Evolutionary conservation across 305 asterid genomes (phyloP).

Genomic region (Fraxinus floribunda): DNA sequence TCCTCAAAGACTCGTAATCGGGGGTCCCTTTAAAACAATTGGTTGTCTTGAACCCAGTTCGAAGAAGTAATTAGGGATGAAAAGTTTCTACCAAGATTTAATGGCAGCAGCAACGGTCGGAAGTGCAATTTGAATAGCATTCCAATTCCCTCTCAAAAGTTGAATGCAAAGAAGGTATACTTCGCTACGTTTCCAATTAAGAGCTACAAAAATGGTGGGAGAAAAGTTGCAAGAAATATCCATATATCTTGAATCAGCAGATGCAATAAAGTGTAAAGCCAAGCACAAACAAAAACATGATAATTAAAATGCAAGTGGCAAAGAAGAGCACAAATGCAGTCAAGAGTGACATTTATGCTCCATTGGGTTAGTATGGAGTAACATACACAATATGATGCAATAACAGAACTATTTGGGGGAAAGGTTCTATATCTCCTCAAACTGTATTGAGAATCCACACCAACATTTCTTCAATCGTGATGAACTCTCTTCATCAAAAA

Average conservation of each 20-base stretch:
- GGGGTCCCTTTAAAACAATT: constrained; percentile 47
- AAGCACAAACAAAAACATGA: not conserved
- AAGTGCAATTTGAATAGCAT: not conserved
- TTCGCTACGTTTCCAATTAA: not conserved
- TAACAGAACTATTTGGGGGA: not conserved
- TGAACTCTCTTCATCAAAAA: constrained; percentile 45
- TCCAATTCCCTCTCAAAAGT: not conserved
- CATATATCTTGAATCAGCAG: not conserved
- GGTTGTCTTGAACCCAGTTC: constrained; percentile 47
- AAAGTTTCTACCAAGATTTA: constrained; percentile 18
- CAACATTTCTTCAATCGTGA: constrained; percentile 52
- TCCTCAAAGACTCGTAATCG: constrained; percentile 35
- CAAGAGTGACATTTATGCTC: not conserved
- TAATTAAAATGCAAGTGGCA: not conserved
- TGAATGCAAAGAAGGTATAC: not conserved
- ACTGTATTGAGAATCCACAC: constrained; percentile 81
- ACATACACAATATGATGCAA: not conserved
- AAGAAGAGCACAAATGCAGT: not conserved
- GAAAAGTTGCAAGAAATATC: not conserved
- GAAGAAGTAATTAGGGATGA: constrained; percentile 27
- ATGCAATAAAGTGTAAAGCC: not conserved
- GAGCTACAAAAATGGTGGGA: not conserved
- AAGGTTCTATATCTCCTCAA: constrained; percentile 57
- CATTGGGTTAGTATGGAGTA: not conserved
- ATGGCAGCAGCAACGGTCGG: not conserved